Base-by-base conservation (phyloP, 2,329 filamentous ascomycete species). In the Atkinsonella hypoxylon region DNA sequence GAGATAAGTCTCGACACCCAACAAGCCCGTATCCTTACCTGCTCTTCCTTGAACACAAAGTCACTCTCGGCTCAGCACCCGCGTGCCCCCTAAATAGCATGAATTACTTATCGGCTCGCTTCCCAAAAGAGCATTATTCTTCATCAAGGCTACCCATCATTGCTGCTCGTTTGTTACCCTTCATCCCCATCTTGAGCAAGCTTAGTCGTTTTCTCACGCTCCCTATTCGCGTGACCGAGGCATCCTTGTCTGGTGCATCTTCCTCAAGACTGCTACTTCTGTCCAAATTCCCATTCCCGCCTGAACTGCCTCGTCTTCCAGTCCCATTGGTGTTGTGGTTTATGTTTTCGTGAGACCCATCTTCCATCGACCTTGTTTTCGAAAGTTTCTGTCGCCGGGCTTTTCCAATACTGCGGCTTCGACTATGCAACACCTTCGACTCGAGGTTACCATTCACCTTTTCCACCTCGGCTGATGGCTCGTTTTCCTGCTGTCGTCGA, bases 141-240 rank as follows among this genome's bases (percentile, higher is more conserved):
- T 81, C 77, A 50, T 78, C 71, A 54, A 81, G 62, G 56, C 75
- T 75, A 49, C 70, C 71, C 76, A 79, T 79, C 53, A 68, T 61
- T 30, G 66, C 72, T 54, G 65, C 72, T 46, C 65, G 70, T 64
- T 80, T 83, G 61, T 77, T 81, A 44, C 71, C 71, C 69, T 86
- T 88, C 64, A 82, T 83, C 31, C 85, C 83, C 47, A 89, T 74
- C 64, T 85, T 87, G 61, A 94, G 72, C 59, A 89, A 72, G 64
- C 87, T 93, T 57, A 94, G 73, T 61, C 89, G 72, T 70, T 89
- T 91, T 68, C 83, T 81, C 57, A 94, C 78, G 52, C 82, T 85
- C 36, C 78, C 79, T 48, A 78, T 77, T 60, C 75, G 74, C 51
- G 67, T 63, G 38, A 70, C 46, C 10, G 64, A 61, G 38, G 67